These are phyloP conservation scores for Eucalyptus fibrosa DNA, from an alignment of 345 rosid genomes.

Conservation along the genomic window DNA sequence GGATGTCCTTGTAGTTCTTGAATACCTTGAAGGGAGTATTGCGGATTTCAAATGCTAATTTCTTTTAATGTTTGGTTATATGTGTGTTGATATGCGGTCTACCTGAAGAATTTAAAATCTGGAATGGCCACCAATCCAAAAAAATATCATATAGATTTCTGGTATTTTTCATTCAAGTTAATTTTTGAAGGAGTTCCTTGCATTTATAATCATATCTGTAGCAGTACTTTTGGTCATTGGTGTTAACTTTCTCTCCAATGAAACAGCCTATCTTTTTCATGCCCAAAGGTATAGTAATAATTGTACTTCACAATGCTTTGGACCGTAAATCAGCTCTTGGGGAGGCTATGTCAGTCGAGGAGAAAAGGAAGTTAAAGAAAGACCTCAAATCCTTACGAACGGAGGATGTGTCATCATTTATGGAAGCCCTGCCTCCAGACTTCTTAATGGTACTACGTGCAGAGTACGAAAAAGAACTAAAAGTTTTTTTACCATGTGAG, in stretches of 20 bases:
- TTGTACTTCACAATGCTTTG: not conserved
- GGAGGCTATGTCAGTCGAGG: constrained; percentile 51
- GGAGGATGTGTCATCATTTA: constrained; percentile 77
- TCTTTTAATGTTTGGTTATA: not conserved
- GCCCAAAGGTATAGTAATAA: not conserved
- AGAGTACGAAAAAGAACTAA: constrained; percentile 36
- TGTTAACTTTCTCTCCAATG: not conserved
- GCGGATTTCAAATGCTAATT: not conserved
- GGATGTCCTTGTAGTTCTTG: not conserved
- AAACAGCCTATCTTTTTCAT: not conserved
- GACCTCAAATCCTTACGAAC: constrained; percentile 49
- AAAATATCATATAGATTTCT: not conserved
- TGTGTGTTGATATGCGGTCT: not conserved
- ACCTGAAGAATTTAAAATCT: not conserved
- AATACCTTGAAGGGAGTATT: not conserved
- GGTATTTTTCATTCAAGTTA: not conserved
- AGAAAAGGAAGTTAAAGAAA: constrained; percentile 50
- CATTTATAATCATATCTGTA: not conserved
- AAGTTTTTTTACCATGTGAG: not conserved
- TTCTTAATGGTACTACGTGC: constrained; percentile 54
- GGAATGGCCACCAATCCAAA: not conserved
- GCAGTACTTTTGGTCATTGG: not conserved
- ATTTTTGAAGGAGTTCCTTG: not conserved
- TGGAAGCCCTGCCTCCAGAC: constrained; percentile 83
- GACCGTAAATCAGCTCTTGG: constrained; percentile 65